Evolutionary conservation across 306 rosid genomes (phyloP), one percentile per base, ranked within the genome.

Genomic region (Lathyrus tuberosus): DNA sequence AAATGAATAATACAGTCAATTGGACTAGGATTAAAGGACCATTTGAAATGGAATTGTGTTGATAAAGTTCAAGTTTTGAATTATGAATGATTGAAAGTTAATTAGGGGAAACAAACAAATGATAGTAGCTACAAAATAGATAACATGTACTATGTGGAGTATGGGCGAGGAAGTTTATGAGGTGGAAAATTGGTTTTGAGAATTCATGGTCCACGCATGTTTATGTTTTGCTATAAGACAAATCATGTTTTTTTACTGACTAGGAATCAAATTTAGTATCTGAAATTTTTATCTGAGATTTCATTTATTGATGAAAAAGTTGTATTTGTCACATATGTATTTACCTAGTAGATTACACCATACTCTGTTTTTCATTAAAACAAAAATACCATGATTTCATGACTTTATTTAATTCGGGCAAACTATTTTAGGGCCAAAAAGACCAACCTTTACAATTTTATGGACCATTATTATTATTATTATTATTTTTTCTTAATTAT

Each of bases 71-170:
- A 31, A 1, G 30, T 60, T 49, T 53, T 49, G 65, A 57, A 37
- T 33, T 24, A 54, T 46, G 13, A 24, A 2, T 48, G 18, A 49
- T 59, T 30, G 59, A 17, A 58, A 14, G 1, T 61, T 14, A 18
- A 5, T 67, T 14, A 14, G 28, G n/a, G 54, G 54, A 69, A 53
- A 20, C 31, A 69, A 59, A 49, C 56, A 60, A 60, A 61, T 37
- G 38, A 11, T 38, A 14, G 51, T 67, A 47, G 40, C 33, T 33
- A 43, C 58, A 20, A 31, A 64, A 70, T 30, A 54, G 56, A 64
- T 44, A 80, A 38, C 33, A 13, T 79, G 57, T 14, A 14, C 6
- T n/a, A 4, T 47, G 73, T 69, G 77, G 83, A 33, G 76, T n/a
- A 22, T 15, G 40, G 18, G 47, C 18, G 14, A 30, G 24, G 17